Percentiles rank a stretch among this genome's conserved stretches.
Evolutionary conservation across 2,329 filamentous ascomycete genomes (phyloP).

Genomic region (Sphaerulina populicola): DNA sequence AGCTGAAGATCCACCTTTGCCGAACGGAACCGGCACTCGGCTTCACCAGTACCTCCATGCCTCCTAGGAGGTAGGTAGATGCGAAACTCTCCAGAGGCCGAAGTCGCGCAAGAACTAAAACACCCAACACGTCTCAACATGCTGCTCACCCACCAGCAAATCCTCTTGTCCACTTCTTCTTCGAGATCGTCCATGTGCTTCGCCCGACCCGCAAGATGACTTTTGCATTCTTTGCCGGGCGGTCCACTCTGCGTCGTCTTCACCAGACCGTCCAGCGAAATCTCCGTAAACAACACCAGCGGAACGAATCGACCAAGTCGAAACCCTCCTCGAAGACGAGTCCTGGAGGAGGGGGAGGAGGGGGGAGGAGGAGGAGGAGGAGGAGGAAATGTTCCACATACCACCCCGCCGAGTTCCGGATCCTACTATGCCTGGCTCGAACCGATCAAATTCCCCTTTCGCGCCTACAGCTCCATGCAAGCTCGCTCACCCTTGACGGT

Average conservation of each 20-base stretch:
- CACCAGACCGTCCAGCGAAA: constrained; percentile 31
- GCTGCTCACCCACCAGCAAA: background rate
- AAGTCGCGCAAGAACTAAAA: constrained; percentile 1
- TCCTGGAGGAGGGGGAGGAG: too few species aligned
- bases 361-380: too few species aligned
- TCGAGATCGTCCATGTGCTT: constrained; percentile 7
- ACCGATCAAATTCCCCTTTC: constrained; percentile 40
- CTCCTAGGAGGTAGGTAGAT: too few species aligned
- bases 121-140: constrained; percentile 2
- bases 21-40: background rate
- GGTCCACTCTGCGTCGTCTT: constrained; percentile 27
- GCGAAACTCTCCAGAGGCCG: background rate
- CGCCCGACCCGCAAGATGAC: constrained; percentile 21
- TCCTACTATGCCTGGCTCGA: constrained; percentile 42
- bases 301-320: constrained; percentile 17
- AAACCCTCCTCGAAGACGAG: background rate
- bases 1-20: background rate
- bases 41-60: background rate
- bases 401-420: constrained; percentile 27
- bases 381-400: constrained; percentile 4
- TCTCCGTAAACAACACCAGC: constrained; percentile 23
- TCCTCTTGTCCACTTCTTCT: background rate
- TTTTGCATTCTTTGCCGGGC: constrained; percentile 23
- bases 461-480: constrained; percentile 62
- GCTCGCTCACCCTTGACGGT: constrained; percentile 65